Evolutionary conservation across 306 rosid genomes (phyloP).

Genomic region (Pyrus pyrifolia): DNA sequence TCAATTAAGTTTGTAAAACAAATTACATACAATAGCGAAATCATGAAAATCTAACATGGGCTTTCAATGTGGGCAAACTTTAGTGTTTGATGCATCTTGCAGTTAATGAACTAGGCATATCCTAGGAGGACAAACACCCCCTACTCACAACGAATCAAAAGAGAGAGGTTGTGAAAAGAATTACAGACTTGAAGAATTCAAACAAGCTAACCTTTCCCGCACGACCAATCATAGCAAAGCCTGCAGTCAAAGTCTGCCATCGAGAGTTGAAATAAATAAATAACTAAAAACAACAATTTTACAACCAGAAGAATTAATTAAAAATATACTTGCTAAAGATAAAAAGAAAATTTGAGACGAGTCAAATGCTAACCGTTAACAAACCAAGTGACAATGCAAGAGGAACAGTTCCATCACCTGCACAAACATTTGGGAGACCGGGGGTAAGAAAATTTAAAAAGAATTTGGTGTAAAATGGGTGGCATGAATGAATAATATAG

Average conservation of each 20-base stretch:
- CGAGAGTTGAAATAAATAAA: slow-evolving; percentile 11
- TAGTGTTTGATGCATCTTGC: background rate
- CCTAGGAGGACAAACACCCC: background rate
- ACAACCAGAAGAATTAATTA: background rate
- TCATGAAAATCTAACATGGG: background rate
- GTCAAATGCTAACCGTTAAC: slow-evolving; percentile 60
- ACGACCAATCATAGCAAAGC: slow-evolving; percentile 72
- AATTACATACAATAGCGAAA: background rate
- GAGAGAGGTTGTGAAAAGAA: background rate
- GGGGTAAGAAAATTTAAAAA: background rate
- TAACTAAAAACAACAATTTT: background rate
- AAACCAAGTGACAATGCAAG: slow-evolving; percentile 73
- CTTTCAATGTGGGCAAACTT: background rate
- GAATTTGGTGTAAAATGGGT: background rate
- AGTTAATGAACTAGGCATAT: background rate
- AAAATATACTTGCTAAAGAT: slow-evolving; percentile 2
- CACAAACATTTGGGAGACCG: background rate
- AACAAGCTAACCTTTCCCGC: slow-evolving; percentile 46
- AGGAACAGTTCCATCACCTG: slow-evolving; percentile 89
- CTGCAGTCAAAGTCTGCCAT: slow-evolving; percentile 81
- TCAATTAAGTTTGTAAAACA: background rate
- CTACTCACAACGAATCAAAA: background rate
- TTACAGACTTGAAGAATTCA: slow-evolving; percentile 4
- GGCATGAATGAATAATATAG: background rate
- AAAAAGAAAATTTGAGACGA: background rate